Conservation (phyloP, 2,329 filamentous ascomycete species). For the Tothia fuscella region DNA sequence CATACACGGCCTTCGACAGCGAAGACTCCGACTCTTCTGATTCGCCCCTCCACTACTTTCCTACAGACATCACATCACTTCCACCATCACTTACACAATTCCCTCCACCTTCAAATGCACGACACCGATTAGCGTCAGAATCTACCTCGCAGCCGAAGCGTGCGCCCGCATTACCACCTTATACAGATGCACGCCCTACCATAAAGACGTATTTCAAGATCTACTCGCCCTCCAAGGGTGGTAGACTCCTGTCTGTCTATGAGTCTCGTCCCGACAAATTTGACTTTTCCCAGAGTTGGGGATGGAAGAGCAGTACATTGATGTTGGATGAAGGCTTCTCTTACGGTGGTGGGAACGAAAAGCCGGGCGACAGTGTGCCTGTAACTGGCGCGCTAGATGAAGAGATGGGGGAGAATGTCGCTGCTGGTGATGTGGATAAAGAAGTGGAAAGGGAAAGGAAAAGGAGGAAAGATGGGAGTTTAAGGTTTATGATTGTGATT, state of each 20-base stretch:
- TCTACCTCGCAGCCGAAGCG: background rate
- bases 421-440: constrained; percentile 12
- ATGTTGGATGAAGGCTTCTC: constrained; percentile 39
- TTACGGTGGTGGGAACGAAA: constrained; percentile 25
- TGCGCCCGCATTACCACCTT: constrained; percentile 36
- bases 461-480: constrained; percentile 35
- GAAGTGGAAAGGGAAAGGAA: constrained; percentile 16
- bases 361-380: constrained; percentile 16
- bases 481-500: constrained; percentile 50
- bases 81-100: constrained; percentile 5
- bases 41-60: background rate
- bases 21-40: constrained; percentile 2
- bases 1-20: constrained; percentile 6
- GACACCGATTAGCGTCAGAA: background rate
- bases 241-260: constrained; percentile 46
- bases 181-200: constrained; percentile 43
- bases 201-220: constrained; percentile 53
- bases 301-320: constrained; percentile 48
- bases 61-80: background rate
- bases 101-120: constrained; percentile 4
- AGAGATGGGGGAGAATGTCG: background rate
- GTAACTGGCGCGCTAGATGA: background rate
- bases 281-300: constrained; percentile 49
- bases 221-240: constrained; percentile 46
- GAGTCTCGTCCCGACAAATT: constrained; percentile 46